Evolutionary conservation across 2,329 filamentous ascomycete species (phyloP).

Genomic region (Exophiala aquamarina): DNA sequence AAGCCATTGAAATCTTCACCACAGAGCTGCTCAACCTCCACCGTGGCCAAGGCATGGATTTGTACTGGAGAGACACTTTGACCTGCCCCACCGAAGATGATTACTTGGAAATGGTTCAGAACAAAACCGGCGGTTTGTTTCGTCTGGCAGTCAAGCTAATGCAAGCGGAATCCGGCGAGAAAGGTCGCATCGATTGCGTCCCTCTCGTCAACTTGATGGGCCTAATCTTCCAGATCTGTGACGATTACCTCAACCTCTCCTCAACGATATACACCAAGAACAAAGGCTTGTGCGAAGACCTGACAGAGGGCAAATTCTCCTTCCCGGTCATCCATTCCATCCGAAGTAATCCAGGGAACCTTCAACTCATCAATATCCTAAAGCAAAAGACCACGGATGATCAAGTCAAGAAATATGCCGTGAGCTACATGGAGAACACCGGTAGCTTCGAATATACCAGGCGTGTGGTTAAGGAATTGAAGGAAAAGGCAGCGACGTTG

Average conservation of each 20-base stretch:
- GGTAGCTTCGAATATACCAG: conserved; percentile 87
- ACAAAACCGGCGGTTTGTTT: conserved; percentile 51
- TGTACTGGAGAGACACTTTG: conserved; percentile 49
- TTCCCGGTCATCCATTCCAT: conserved; percentile 96
- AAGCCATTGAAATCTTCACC: conserved; percentile 44
- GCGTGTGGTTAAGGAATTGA: conserved; percentile 63
- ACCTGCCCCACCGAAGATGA: conserved; percentile 48
- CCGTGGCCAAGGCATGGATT: conserved; percentile 49
- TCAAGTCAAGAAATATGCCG: conserved; percentile 87
- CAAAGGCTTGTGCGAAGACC: conserved; percentile 91
- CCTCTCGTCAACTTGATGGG: conserved; percentile 66
- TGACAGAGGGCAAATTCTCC: conserved; percentile 96
- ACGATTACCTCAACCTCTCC: conserved; percentile 87
- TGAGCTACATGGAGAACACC: conserved; percentile 84
- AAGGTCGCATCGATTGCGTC: conserved; percentile 38
- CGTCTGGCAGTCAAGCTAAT: conserved; percentile 47
- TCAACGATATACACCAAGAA: conserved; percentile 73
- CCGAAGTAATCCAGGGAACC: conserved; percentile 48
- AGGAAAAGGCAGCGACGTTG: conserved; percentile 62
- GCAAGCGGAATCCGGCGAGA: conserved; percentile 39
- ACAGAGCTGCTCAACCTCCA: conserved; percentile 49
- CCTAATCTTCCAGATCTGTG: conserved; percentile 48
- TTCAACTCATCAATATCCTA: conserved; percentile 81
- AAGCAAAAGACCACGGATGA: conserved; percentile 85
- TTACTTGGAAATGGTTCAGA: conserved; percentile 50